Evolutionary conservation across 768 basidiomycete genomes (phyloP).

Genomic region (Boletus tylopilopsis): DNA sequence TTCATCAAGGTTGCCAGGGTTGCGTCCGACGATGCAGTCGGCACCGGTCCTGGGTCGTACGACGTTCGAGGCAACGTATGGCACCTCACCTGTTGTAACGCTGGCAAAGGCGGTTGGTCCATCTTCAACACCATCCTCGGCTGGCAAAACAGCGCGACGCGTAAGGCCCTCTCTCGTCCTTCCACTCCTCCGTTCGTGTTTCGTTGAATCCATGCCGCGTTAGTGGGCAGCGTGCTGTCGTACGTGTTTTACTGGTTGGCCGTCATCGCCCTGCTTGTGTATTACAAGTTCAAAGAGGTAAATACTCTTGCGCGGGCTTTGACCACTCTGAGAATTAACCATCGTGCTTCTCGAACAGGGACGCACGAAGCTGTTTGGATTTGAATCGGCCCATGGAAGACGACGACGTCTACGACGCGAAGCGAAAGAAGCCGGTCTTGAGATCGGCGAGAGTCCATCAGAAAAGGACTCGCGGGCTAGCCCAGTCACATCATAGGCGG

Average conservation of each 20-base stretch:
- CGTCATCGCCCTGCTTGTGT: slow-evolving; percentile 63
- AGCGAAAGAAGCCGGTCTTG: background rate
- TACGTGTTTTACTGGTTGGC: slow-evolving; percentile 94
- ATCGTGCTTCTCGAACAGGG: slow-evolving; percentile 40
- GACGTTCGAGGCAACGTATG: slow-evolving; percentile 80
- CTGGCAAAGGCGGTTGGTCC: slow-evolving; percentile 64
- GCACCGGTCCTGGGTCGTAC: slow-evolving; percentile 83
- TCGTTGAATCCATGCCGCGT: no score
- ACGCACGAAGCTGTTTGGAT: slow-evolving; percentile 57
- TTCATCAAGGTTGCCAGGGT: slow-evolving; percentile 69
- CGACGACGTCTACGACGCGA: slow-evolving; percentile 31
- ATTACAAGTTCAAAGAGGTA: slow-evolving; percentile 63
- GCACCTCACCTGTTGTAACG: slow-evolving; percentile 81
- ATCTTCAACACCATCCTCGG: slow-evolving; percentile 85
- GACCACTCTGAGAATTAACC: background rate
- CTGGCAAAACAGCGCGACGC: slow-evolving; percentile 81
- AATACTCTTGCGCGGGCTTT: background rate
- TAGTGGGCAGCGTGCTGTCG: slow-evolving; percentile 74
- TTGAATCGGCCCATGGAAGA: slow-evolving; percentile 48
- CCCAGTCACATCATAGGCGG: no score
- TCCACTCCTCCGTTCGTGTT: background rate
- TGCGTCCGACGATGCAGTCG: slow-evolving; percentile 63
- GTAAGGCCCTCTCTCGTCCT: slow-evolving; percentile 31
- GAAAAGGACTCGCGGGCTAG: slow-evolving; percentile 7
- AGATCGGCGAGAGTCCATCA: background rate